These are phyloP conservation scores for Citrus inodora DNA, from an alignment of 345 rosid species.

Conservation along the genomic window DNA sequence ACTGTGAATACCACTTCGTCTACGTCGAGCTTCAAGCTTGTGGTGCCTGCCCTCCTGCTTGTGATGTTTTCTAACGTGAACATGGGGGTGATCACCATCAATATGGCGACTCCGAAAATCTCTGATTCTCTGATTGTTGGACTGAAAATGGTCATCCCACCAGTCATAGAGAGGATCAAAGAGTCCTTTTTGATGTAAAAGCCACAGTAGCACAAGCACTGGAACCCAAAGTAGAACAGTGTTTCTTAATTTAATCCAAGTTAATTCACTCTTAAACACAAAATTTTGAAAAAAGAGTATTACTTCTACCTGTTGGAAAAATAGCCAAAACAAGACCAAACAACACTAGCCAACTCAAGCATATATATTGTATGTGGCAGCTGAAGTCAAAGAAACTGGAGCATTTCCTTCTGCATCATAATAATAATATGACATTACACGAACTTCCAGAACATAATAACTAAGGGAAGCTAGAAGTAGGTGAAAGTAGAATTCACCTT, in stretches of 20 bases:
- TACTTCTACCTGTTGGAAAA: slow-evolving; percentile 62
- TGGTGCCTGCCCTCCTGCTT: slow-evolving; percentile 33
- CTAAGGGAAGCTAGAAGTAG: background rate
- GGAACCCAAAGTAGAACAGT: slow-evolving; percentile 18
- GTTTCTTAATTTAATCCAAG: background rate
- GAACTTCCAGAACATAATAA: background rate
- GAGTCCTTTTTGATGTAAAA: slow-evolving; percentile 83
- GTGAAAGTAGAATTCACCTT: background rate
- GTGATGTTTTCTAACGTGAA: slow-evolving; percentile 31
- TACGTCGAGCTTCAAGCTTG: slow-evolving; percentile 37
- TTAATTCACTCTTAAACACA: background rate
- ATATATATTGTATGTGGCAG: slow-evolving; percentile 87
- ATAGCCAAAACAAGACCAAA: slow-evolving; percentile 71
- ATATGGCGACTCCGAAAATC: slow-evolving; percentile 21
- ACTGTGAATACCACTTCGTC: slow-evolving; percentile 28
- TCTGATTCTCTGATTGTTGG: slow-evolving; percentile 18
- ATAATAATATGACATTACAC: background rate
- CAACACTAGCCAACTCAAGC: slow-evolving; percentile 84
- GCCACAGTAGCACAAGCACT: slow-evolving; percentile 79
- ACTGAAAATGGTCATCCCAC: slow-evolving; percentile 67
- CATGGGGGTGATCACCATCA: slow-evolving; percentile 20
- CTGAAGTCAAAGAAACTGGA: slow-evolving; percentile 77
- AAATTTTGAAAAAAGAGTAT: background rate
- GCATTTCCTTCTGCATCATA: slow-evolving; percentile 59
- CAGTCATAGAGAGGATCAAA: slow-evolving; percentile 80